Evolutionary conservation across 495 filamentous ascomycete species (phyloP), one percentile per base, ranked within the genome.

Genomic region (Choiromyces venosus): DNA sequence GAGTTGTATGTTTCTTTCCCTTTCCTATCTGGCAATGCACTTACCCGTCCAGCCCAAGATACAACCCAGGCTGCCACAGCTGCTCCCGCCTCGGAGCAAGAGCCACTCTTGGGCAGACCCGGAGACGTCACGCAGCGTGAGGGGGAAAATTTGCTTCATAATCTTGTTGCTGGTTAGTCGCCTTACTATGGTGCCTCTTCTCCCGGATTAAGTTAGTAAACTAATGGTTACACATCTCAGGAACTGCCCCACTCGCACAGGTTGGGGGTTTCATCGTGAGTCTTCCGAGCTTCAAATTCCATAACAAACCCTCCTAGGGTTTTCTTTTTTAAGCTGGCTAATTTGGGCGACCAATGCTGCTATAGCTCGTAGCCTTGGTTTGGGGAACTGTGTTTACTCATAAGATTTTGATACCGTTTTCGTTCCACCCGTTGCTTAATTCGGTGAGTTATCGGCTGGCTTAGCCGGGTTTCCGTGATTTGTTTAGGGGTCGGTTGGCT

Each of bases 351-450:
- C 66, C 36, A 76, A 39, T 85, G 82, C 76, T 67, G 19, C n/a
- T 83, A 71, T 81, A 96, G 87, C 87, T 97, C 66, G 84, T 88
- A 37, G 87, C 86, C 29, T 86, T 92, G 37, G 85, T 96, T 76
- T 96, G 91, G 91, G 87, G 88, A 38, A 86, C 85, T 71, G 86
- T 96, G 76, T 88, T 97, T 81, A 82, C 85, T 68, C 83, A 88
- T 39, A 84, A 86, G 29, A 77, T 91, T 40, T 87, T 90, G 0
- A 86, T 97, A 71, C 52, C 52, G 12, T 94, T 98, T 84, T 90
- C 92, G 6, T 86, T 90, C 0, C 94, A 98, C 84, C 94, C 94
- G 82, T 88, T 97, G 65, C 88, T 96, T 71, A 94, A 94, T 79
- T 90, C 89, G 37, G 82, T 80, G 67, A 70, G 42, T 37, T 19